Conservation (phyloP, 306 rosid species). For the Acacia confusa region DNA sequence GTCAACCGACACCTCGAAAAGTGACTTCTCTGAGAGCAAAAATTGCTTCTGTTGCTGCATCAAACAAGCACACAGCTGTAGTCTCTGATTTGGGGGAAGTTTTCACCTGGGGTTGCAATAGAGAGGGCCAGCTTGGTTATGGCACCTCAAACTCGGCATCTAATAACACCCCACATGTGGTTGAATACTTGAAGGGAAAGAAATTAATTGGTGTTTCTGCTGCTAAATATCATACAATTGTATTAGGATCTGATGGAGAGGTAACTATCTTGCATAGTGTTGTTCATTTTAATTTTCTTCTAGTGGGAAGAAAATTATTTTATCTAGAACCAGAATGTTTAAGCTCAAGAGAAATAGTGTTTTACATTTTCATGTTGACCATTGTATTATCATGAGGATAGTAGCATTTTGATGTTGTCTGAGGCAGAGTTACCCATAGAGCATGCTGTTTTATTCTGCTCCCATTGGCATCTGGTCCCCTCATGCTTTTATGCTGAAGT, state of each 20-base stretch:
- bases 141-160: constrained; percentile 98
- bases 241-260: constrained; percentile 96
- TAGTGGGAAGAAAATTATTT: constrained; percentile 3
- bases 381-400: neutral
- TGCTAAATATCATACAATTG: constrained; percentile 89
- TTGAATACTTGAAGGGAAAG: constrained; percentile 94
- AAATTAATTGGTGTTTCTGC: constrained; percentile 66
- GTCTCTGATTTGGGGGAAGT: constrained; percentile 88
- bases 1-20: constrained; percentile 92
- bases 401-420: neutral
- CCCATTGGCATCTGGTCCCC: neutral
- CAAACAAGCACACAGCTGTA: constrained; percentile 96
- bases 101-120: constrained; percentile 94
- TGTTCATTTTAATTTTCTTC: constrained; percentile 20
- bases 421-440: neutral
- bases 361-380: neutral
- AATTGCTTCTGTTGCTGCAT: constrained; percentile 84
- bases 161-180: constrained; percentile 83
- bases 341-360: neutral
- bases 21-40: constrained; percentile 81
- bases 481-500: neutral
- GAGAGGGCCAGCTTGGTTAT: constrained; percentile 97
- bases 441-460: neutral
- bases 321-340: constrained; percentile 1
- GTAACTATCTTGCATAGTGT: constrained; percentile 45